Evolutionary conservation across 768 basidiomycete species (phyloP), one percentile per base, ranked within the genome.

Genomic region (Paxillus involutus): DNA sequence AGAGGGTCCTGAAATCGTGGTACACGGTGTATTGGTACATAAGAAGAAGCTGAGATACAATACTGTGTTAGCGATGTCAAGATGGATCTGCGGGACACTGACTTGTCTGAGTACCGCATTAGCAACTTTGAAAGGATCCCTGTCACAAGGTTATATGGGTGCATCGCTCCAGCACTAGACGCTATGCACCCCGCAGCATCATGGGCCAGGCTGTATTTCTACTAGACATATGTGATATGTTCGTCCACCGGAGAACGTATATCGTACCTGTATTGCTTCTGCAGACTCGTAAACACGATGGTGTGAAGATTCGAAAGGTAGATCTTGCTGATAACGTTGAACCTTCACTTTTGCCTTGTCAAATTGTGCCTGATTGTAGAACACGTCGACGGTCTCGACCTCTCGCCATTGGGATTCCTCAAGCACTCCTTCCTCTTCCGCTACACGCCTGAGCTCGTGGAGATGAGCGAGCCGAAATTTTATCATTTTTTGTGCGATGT

Each of bases 111-210:
- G 60, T 83, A 75, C 30, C 72, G 70, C 14, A 67, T 44, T 4
- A 88, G 65, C 4, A 88, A 73, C 30, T 80, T 81, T 21, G 75
- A 60, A 9, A 88, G 71, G 26, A 88, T 75, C 0, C 82, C 79
- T 1, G 87, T 90, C 12, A 89, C 80, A 41, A 87, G 75, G 21
- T 81, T 80, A 64, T 90, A 90, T 2, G 88, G 84, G 62, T 89
- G 85, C 4, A 85, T 69, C 0, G 87, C 82, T 6, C 84, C 87
- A 11, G 81, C 88, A 0, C 69, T 63, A 21, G 77, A 81, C 12
- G 73, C 69, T 36, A 89, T 76, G 49, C 78, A 80, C 1, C 85
- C 88, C 0, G 71, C 67, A 2, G 71, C 72, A 5, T 73, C 68
- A 12, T 66, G 57, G 6, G 80, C 74, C 4, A 89, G 63, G 51